Conservation (phyloP, 768 basidiomycete genomes). For the Sporobolomyces phaffii region DNA sequence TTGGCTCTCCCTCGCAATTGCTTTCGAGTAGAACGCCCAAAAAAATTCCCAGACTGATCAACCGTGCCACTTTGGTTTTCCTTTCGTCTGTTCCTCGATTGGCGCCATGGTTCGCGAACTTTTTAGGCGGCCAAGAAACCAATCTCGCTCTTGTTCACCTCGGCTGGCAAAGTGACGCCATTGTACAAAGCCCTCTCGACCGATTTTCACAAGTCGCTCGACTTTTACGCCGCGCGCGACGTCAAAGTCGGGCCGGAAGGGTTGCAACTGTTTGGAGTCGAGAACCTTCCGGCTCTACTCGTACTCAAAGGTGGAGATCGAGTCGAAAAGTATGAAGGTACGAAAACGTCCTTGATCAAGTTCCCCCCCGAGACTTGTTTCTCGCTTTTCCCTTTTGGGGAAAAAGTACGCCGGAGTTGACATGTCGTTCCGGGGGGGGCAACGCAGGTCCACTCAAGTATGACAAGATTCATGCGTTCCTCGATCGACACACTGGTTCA, state of each 20-base stretch:
- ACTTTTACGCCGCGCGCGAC: slow-evolving; percentile 42
- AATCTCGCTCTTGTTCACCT: slow-evolving; percentile 41
- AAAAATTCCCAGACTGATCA: no score
- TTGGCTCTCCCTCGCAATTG: no score
- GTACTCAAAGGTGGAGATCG: slow-evolving; percentile 19
- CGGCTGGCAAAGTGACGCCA: slow-evolving; percentile 37
- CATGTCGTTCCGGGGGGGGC: not conserved
- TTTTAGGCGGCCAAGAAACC: no score
- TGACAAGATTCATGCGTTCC: slow-evolving; percentile 28
- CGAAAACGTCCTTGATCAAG: no score
- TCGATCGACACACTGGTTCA: not conserved
- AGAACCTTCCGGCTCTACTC: slow-evolving; percentile 38
- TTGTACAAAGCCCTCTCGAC: slow-evolving; percentile 44
- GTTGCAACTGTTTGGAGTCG: slow-evolving; percentile 31
- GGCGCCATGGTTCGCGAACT: no score
- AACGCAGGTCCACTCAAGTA: slow-evolving; percentile 32
- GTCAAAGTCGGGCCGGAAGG: slow-evolving; percentile 26
- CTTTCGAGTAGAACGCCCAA: no score
- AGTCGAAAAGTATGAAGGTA: slow-evolving; percentile 37
- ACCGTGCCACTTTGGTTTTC: no score
- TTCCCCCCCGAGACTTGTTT: not conserved
- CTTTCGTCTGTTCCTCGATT: no score
- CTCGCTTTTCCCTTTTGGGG: no score
- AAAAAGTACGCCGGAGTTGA: not conserved
- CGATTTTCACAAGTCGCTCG: slow-evolving; percentile 35